Percentiles rank a stretch among this genome's conserved stretches.
Conservation (phyloP, 495 filamentous ascomycete species). For the Daldinia grandis region DNA sequence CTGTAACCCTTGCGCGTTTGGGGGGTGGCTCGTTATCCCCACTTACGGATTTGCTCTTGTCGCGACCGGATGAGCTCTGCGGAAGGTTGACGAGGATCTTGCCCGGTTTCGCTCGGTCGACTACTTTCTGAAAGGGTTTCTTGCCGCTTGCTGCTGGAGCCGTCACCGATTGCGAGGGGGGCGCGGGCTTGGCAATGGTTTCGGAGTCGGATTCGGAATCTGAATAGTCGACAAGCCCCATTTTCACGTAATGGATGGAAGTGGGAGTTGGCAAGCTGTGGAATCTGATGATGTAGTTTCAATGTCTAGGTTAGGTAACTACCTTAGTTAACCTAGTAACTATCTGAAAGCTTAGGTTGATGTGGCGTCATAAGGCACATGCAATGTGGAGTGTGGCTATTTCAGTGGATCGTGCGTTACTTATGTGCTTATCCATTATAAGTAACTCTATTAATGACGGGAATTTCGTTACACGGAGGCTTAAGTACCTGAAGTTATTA, state of each 20-base stretch:
- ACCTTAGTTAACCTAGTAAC: not conserved
- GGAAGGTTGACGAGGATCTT: conserved; percentile 84
- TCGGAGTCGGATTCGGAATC: conserved; percentile 83
- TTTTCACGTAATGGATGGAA: conserved; percentile 49
- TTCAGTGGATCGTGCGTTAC: not conserved
- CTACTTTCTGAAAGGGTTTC: conserved; percentile 73
- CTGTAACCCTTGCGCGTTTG: conserved; percentile 70
- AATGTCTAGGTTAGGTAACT: no score
- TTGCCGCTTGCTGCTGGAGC: conserved; percentile 51
- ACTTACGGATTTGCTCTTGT: conserved; percentile 42
- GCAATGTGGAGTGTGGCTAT: conserved; percentile 20
- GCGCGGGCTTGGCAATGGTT: conserved; percentile 52
- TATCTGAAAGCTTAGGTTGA: conserved; percentile 11
- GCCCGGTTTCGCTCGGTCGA: conserved; percentile 79
- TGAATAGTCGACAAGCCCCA: conserved; percentile 84
- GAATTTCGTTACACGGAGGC: no score
- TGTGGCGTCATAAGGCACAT: conserved; percentile 35
- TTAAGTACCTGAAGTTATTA: no score
- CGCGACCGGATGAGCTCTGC: conserved; percentile 51
- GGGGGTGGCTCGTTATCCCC: conserved; percentile 65
- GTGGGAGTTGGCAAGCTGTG: not conserved
- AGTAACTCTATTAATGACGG: no score
- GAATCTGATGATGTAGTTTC: conserved; percentile 15
- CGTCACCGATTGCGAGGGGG: conserved; percentile 25
- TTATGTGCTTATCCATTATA: not conserved